Evolutionary conservation across 305 asterid genomes (phyloP).

Genomic region (Solanum hybrid): DNA sequence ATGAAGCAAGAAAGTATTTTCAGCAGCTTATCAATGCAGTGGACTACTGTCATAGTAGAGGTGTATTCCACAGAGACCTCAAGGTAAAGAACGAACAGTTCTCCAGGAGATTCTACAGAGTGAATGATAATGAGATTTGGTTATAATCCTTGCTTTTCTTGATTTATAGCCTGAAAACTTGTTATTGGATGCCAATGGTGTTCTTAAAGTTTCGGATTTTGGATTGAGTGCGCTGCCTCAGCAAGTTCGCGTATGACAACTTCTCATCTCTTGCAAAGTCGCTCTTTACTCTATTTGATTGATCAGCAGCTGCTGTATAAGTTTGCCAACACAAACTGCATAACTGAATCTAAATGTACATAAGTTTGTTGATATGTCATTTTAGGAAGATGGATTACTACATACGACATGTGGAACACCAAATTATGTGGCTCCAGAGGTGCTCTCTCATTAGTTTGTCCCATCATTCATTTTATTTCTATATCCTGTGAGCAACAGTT

Average conservation of each 20-base stretch:
- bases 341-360: neutral
- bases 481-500: neutral
- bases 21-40: conserved; percentile 42
- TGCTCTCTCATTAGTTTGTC: conserved; percentile 15
- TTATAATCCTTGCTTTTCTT: conserved; percentile 40
- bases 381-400: conserved; percentile 90
- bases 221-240: conserved; percentile 98
- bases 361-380: conserved; percentile 13
- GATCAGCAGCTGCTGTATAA: neutral
- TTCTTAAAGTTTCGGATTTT: conserved; percentile 86
- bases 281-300: neutral
- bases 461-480: conserved; percentile 1
- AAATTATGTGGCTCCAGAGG: conserved; percentile 99
- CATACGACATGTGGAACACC: conserved; percentile 99
- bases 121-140: neutral
- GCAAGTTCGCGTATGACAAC: conserved; percentile 77
- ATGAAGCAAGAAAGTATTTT: conserved; percentile 56
- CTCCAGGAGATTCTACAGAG: neutral
- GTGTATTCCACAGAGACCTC: conserved; percentile 39
- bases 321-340: neutral
- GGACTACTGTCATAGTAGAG: conserved; percentile 42
- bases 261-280: neutral
- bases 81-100: conserved; percentile 17
- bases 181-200: conserved; percentile 67
- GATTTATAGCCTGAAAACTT: conserved; percentile 78